Base-by-base conservation (phyloP, 2,329 filamentous ascomycete genomes). In the Calonectria multiphialidica region DNA sequence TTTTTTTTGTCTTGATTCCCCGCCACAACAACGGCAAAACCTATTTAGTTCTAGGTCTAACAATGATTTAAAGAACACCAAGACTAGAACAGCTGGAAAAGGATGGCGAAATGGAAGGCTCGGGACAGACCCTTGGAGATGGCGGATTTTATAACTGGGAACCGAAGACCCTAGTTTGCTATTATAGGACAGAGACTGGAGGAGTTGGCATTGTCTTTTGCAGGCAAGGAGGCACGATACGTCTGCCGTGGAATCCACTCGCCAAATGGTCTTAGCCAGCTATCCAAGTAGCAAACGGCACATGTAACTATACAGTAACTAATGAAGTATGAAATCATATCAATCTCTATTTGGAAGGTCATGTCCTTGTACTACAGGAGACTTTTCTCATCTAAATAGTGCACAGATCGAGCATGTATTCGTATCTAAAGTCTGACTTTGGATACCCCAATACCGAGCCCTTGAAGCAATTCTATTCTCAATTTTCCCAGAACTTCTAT, bases 211-310 rank as follows among this genome's bases (percentile, higher is more conserved):
- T 63, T 5, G 53, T 23, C 3, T 66, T 47, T 63, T 72, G 70
- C 7, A 70, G 70, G 66, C 62, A 72, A 3, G 70, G 70, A 13
- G 70, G 70, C 15, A 72, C 70, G 10, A 40, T 72, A n/a, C 70
- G 70, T 8, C 70, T 72, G 21, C 70, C 70, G 18, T 72, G 66
- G 67, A 72, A 72, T 15, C 70, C 70, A 9, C 53, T 72, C 18
- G 70, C 70, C 2, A 72, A 72, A 62, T 72, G 70, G 70, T 72
- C 70, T 55, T 72, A 35, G 55, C n/a, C 10, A 9, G 4, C 9
- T 18, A 12, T 16, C 15, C 12, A 15, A 5, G 21, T n/a, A 25
- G 10, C 15, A 2, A 23, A 25, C 3, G 7, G 3, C 2, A 35
- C 13, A 21, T 37, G 35, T 40, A 8, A 12, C 35, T 21, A n/a